Evolutionary conservation across 208 protist genomes (phyloP), one percentile per base, ranked within the genome.

Genomic region (Acanthamoeba healyi): DNA sequence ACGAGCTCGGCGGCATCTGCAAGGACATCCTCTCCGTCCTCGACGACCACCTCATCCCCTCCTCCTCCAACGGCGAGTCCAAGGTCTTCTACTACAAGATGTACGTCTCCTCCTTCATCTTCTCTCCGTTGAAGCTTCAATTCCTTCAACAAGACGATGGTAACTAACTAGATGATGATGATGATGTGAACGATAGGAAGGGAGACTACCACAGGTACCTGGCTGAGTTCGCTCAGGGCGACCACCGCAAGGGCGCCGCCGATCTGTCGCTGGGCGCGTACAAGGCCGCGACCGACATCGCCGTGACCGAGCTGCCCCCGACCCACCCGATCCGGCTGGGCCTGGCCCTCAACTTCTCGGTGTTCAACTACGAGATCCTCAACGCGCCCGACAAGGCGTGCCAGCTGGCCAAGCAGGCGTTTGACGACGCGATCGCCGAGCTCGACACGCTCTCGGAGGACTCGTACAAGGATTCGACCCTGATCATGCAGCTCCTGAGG

Each of bases 1-100:
- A 94, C 44, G 99, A 99, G 97, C 97, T 99, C 10, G 94, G 96
- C 34, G 98, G 98, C 40, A 98, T 99, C 70, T 99, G 99, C 97
- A 98, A 99, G 26, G 98, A 99, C 92, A 97, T 99, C 87, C 97
- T 99, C 40, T 95, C 88, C 34, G 96, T 99, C 32, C 96, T 99
- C 17, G 97, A 99, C 94, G 96, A 98, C 36, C 98, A 99, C 95
- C 98, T 99, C 19, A 98, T 99, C 94, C 98, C 98, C 26, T 96
- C 98, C 26, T 97, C 94, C 46, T 46, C 72, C 94, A 97, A 61
- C 46, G 67, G 56, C 17, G 97, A 98, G 94, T 61, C 94, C 29
- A 97, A 97, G 70, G 98, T 98, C 29, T 98, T 98, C 95, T 98
- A 98, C 94, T 94, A 97, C 63, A 98, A 98, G 95, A 98, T 98